These are phyloP conservation scores for Fusarium sp. DNA, from an alignment of 2,329 filamentous ascomycete genomes.

Conservation along the genomic window DNA sequence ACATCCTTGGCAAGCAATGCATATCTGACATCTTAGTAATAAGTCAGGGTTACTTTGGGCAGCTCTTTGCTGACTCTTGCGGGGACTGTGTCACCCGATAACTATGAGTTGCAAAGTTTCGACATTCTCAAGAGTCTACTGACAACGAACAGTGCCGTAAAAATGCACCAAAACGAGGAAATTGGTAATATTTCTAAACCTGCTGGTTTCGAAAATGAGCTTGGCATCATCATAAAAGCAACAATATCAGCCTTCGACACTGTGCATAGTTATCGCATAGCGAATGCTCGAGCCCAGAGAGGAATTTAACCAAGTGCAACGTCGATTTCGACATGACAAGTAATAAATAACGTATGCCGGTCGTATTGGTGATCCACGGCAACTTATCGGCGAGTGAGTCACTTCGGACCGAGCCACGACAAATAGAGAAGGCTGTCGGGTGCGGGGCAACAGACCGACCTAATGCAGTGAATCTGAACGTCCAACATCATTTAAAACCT, in stretches of 20 bases:
- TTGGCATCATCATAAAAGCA: too few species aligned
- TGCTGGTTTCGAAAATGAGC: rapidly evolving
- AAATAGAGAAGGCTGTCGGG: neutral
- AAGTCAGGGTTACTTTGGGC: rapidly evolving
- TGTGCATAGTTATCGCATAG: rapidly evolving
- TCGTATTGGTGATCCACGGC: too few species aligned
- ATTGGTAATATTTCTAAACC: rapidly evolving
- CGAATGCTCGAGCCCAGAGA: rapidly evolving
- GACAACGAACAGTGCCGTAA: rapidly evolving
- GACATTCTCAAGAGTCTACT: neutral
- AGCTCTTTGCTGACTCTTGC: neutral
- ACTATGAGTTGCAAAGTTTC: neutral
- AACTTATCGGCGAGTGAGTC: neutral
- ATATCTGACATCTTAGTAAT: neutral
- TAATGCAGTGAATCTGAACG: neutral
- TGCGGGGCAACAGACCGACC: neutral
- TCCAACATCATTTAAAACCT: neutral
- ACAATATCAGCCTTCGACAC: rapidly evolving
- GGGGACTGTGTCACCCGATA: neutral
- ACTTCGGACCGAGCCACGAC: neutral
- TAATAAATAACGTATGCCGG: too few species aligned
- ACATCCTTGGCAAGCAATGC: neutral
- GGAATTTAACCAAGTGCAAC: rapidly evolving
- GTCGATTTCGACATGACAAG: neutral
- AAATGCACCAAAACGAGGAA: rapidly evolving